phyloP scores from a whole-genome alignment of 345 rosid species.

The Sisymbrium altissimum region DNA sequence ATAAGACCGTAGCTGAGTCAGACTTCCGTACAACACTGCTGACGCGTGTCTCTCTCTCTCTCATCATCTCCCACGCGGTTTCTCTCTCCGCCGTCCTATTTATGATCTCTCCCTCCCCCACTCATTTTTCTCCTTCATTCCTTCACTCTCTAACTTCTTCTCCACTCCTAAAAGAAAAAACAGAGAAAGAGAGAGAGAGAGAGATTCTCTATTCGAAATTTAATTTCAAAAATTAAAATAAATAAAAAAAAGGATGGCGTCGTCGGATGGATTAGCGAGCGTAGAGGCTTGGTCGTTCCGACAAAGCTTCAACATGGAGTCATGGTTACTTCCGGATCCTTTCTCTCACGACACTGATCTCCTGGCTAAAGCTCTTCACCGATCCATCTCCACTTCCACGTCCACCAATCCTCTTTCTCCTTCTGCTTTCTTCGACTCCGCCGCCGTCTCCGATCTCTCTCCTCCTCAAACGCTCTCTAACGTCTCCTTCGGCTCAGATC shows the following conservation, averaged over 20 bases:
- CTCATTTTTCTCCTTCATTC: background rate
- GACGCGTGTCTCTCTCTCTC: slow-evolving; percentile 31
- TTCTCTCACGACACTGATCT: slow-evolving; percentile 32
- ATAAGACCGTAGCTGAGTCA: slow-evolving; percentile 34
- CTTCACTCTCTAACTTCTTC: slow-evolving; percentile 4
- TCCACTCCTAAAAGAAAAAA: too few relatives aligned
- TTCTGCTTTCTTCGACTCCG: slow-evolving; percentile 26
- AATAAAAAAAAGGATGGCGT: slow-evolving; percentile 18
- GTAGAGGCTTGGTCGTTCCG: slow-evolving; percentile 32
- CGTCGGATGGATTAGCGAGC: slow-evolving; percentile 28
- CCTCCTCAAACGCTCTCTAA: slow-evolving; percentile 39
- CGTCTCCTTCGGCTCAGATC: slow-evolving; percentile 36
- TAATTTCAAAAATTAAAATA: too few relatives aligned
- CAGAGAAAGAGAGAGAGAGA: too few relatives aligned
- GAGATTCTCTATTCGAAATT: too few relatives aligned
- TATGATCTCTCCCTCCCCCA: slow-evolving; percentile 2
- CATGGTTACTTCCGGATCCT: slow-evolving; percentile 31
- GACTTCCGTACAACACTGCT: slow-evolving; percentile 33
- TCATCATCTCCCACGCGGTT: slow-evolving; percentile 37
- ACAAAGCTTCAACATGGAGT: slow-evolving; percentile 22
- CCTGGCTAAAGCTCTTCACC: slow-evolving; percentile 50
- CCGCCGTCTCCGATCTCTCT: slow-evolving; percentile 35
- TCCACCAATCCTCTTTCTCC: slow-evolving; percentile 20
- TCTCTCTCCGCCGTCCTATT: slow-evolving; percentile 32
- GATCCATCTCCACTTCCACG: slow-evolving; percentile 36